Percentiles rank a stretch among this genome's conserved stretches.
phyloP scores from a whole-genome alignment of 2,329 filamentous ascomycete genomes.

The Neurospora sp. region DNA sequence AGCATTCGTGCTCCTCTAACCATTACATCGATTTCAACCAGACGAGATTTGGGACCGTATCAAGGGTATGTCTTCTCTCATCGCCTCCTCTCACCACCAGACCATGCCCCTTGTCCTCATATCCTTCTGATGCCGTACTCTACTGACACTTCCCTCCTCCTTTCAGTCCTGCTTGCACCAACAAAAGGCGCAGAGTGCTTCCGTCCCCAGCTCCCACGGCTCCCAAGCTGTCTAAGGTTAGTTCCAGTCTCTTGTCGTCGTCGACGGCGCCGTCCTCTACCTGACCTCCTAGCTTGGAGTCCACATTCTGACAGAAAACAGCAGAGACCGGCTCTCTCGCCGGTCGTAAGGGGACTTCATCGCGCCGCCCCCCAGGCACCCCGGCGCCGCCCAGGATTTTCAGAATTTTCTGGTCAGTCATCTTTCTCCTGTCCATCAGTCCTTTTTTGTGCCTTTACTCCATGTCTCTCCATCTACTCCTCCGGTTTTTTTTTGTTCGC shows the following conservation, averaged over 20 bases:
- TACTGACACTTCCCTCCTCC: not conserved
- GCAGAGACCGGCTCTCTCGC: too few species aligned
- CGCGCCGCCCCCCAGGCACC: too few species aligned
- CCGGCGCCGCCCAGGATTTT: not conserved
- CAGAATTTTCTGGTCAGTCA: not conserved
- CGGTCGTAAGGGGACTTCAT: too few species aligned
- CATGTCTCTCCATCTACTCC: not conserved
- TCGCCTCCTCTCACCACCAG: not conserved
- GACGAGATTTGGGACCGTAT: not conserved
- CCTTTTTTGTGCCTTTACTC: not conserved
- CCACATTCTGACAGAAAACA: too few species aligned
- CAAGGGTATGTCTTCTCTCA: not conserved
- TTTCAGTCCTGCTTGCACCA: not conserved
- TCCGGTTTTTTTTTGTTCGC: not conserved
- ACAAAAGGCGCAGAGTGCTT: not conserved
- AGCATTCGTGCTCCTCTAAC: not conserved
- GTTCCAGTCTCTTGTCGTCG: not conserved
- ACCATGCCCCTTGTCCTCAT: not conserved
- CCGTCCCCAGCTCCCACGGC: not conserved
- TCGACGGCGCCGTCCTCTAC: not conserved
- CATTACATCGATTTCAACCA: not conserved
- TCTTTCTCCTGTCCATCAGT: not conserved
- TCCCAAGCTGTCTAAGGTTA: not conserved
- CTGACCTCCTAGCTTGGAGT: not conserved
- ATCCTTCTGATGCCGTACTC: not conserved